Evolutionary conservation across 2,329 filamentous ascomycete genomes (phyloP).

Genomic region (Xylariaceae sp.): DNA sequence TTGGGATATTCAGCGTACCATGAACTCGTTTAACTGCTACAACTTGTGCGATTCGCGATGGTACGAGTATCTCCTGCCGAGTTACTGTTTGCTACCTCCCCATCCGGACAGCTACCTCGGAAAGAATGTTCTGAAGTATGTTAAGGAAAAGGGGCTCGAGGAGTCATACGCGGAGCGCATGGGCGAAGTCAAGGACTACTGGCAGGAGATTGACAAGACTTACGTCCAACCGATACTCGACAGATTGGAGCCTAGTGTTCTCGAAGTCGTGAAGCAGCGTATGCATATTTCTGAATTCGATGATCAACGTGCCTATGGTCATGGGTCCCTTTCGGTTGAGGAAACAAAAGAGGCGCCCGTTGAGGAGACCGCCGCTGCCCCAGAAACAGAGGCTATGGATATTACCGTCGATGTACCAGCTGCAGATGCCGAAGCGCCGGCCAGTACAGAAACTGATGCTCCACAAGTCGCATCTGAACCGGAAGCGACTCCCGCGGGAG

Average conservation of each 20-base stretch:
- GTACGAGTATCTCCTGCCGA: slow-evolving; percentile 96
- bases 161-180: slow-evolving; percentile 65
- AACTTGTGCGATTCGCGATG: slow-evolving; percentile 90
- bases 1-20: slow-evolving; percentile 88
- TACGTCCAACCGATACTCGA: slow-evolving; percentile 67
- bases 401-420: slow-evolving; percentile 5
- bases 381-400: slow-evolving; percentile 11
- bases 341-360: slow-evolving; percentile 3
- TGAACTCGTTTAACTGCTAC: slow-evolving; percentile 90
- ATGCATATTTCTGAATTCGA: slow-evolving; percentile 42
- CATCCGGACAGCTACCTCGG: slow-evolving; percentile 84
- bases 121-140: slow-evolving; percentile 72
- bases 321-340: slow-evolving; percentile 7
- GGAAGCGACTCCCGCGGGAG: slow-evolving; percentile 18
- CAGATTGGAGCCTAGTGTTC: slow-evolving; percentile 57
- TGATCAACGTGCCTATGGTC: slow-evolving; percentile 9
- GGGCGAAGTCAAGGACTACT: slow-evolving; percentile 74
- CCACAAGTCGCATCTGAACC: slow-evolving; percentile 19
- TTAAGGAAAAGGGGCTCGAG: slow-evolving; percentile 65
- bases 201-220: slow-evolving; percentile 75
- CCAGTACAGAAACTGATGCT: slow-evolving; percentile 14
- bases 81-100: slow-evolving; percentile 85
- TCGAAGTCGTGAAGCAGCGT: slow-evolving; percentile 56
- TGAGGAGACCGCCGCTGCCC: neutral
- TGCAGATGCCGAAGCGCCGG: slow-evolving; percentile 22